Conservation (phyloP, 768 basidiomycete genomes). For the Kwoniella dendrophila region DNA sequence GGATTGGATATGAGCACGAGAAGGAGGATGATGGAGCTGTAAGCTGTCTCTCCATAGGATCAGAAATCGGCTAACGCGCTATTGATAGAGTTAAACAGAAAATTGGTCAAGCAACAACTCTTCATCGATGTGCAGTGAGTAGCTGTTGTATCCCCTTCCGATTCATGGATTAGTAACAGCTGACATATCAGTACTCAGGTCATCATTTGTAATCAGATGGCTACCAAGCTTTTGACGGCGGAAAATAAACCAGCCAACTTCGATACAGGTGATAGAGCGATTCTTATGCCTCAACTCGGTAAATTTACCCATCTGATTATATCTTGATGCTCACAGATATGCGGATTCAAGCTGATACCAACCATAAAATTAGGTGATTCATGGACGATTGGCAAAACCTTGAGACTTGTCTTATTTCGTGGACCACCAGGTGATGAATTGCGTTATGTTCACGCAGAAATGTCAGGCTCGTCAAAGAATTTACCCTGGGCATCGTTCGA, state of each 20-base stretch:
- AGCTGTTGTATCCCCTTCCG: background rate
- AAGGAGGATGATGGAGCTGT: slow-evolving; percentile 48
- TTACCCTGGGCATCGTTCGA: slow-evolving; percentile 48
- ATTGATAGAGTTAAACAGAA: slow-evolving; percentile 44
- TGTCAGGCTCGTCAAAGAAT: slow-evolving; percentile 23
- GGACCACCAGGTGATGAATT: slow-evolving; percentile 38
- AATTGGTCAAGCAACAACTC: slow-evolving; percentile 48
- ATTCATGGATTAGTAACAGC: background rate
- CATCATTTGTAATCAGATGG: slow-evolving; percentile 50
- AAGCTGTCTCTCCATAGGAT: slow-evolving; percentile 10
- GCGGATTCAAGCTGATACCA: too few species aligned
- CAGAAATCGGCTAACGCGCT: background rate
- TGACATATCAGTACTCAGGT: slow-evolving; percentile 30
- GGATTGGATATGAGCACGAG: slow-evolving; percentile 31
- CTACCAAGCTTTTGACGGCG: slow-evolving; percentile 50
- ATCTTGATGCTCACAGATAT: too few species aligned
- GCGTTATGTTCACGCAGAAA: slow-evolving; percentile 42
- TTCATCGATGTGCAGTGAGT: slow-evolving; percentile 48
- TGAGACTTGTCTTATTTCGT: slow-evolving; percentile 48
- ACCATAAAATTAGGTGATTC: slow-evolving; percentile 37
- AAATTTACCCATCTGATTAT: background rate
- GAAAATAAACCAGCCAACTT: slow-evolving; percentile 54
- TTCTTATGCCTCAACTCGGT: slow-evolving; percentile 55
- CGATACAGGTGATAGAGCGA: slow-evolving; percentile 50
- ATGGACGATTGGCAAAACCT: slow-evolving; percentile 49